These are phyloP conservation scores for Fusarium pseudoanthophilum DNA, from an alignment of 2,329 filamentous ascomycete species.

Conservation along the genomic window DNA sequence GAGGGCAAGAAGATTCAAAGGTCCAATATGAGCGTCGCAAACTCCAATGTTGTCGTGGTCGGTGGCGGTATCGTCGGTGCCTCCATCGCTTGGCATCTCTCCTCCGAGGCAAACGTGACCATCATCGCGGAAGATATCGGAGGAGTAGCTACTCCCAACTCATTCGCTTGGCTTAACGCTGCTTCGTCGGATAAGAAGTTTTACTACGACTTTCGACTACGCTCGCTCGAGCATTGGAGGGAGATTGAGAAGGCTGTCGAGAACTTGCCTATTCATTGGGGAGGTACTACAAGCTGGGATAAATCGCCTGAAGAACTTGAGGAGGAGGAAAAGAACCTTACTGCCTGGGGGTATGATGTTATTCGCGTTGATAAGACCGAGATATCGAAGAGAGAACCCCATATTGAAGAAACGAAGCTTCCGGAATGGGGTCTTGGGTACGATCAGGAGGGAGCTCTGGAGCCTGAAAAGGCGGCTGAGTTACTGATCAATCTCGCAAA, in stretches of 20 bases:
- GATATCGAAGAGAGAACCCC: background rate
- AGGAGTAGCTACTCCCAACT: conserved; percentile 8
- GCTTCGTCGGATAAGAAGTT: conserved; percentile 6
- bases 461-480: conserved; percentile 8
- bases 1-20: accelerated
- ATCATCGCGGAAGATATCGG: conserved; percentile 23
- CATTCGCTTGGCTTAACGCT: conserved; percentile 21
- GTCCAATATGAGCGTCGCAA: background rate
- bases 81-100: conserved; percentile 22
- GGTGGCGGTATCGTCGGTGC: conserved; percentile 27
- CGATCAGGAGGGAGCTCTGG: conserved; percentile 13
- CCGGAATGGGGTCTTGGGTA: conserved; percentile 19
- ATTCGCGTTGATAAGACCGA: background rate
- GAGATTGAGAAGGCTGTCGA: conserved; percentile 1
- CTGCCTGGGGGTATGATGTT: conserved; percentile 9
- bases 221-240: conserved; percentile 8
- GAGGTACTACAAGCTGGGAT: conserved; percentile 8
- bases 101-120: conserved; percentile 10
- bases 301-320: background rate
- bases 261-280: conserved; percentile 10
- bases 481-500: background rate
- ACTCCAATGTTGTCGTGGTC: background rate
- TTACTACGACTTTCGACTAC: conserved; percentile 18
- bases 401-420: background rate
- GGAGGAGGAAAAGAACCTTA: conserved; percentile 6